Evolutionary conservation across 2,329 filamentous ascomycete genomes (phyloP).

Genomic region (Nectriaceae sp.): DNA sequence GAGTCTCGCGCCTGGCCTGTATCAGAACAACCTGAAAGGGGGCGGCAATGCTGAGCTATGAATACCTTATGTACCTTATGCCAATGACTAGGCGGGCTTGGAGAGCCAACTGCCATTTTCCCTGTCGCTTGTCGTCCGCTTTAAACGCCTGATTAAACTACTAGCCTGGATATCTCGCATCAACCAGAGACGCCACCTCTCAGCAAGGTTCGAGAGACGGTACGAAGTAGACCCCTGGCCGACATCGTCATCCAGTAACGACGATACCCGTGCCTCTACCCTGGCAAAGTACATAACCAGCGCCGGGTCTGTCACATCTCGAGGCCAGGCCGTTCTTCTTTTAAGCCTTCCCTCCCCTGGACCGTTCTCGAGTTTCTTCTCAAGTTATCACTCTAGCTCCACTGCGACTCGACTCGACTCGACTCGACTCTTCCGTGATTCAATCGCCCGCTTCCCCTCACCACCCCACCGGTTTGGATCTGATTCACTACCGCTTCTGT

Average conservation of each 20-base stretch:
- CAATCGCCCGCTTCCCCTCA: slow-evolving; percentile 18
- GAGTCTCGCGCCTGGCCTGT: slow-evolving; percentile 18
- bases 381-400: background rate
- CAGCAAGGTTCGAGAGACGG: too few relatives aligned
- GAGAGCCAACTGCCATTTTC: too few relatives aligned
- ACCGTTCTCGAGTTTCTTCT: background rate
- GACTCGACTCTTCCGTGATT: slow-evolving; percentile 11
- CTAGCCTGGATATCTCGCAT: slow-evolving; percentile 21
- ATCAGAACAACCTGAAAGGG: slow-evolving; percentile 14
- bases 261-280: background rate
- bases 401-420: slow-evolving; percentile 7
- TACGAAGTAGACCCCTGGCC: slow-evolving; percentile 19
- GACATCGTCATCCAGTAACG: slow-evolving; percentile 26
- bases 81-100: too few relatives aligned
- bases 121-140: slow-evolving; percentile 13
- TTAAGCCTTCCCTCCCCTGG: too few relatives aligned
- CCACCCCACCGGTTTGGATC: slow-evolving; percentile 17
- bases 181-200: slow-evolving; percentile 12
- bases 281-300: slow-evolving; percentile 13
- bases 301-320: slow-evolving; percentile 21
- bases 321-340: slow-evolving; percentile 23
- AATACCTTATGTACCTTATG: too few relatives aligned
- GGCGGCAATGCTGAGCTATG: slow-evolving; percentile 20
- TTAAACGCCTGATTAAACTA: slow-evolving; percentile 20
- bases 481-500: slow-evolving; percentile 15